These are phyloP conservation scores for Pichia exigua DNA, from an alignment of 805 yeast genomes.

Conservation along the genomic window DNA sequence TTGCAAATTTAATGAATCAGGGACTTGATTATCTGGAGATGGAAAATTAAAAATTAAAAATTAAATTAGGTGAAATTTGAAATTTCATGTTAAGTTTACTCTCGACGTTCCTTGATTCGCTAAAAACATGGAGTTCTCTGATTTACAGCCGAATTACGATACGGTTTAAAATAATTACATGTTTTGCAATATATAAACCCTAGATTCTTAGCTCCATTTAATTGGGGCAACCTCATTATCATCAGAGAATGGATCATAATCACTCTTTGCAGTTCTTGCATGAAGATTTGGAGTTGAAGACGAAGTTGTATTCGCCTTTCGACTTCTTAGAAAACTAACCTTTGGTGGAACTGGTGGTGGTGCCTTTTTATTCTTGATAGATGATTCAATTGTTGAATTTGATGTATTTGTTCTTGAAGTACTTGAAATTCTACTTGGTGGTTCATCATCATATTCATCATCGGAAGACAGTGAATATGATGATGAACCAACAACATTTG, in stretches of 20 bases:
- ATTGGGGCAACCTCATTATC: slow-evolving; percentile 24
- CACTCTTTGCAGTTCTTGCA: slow-evolving; percentile 10
- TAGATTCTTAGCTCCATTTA: slow-evolving; percentile 20
- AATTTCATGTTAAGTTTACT: neutral
- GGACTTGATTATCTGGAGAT: too few relatives aligned
- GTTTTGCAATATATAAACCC: too few relatives aligned
- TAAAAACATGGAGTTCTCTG: neutral
- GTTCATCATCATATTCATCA: slow-evolving; percentile 1
- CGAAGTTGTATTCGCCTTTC: neutral
- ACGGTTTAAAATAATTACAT: too few relatives aligned
- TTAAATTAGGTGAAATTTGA: neutral
- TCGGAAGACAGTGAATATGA: neutral
- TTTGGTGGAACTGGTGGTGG: slow-evolving; percentile 27
- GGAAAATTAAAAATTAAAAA: too few relatives aligned
- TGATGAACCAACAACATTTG: neutral
- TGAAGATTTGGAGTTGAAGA: neutral
- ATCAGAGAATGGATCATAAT: slow-evolving; percentile 29
- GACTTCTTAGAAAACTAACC: slow-evolving; percentile 12
- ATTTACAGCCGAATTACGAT: too few relatives aligned
- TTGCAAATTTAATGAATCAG: too few relatives aligned
- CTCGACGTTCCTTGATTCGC: neutral
- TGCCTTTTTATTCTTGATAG: slow-evolving; percentile 6
- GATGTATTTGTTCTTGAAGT: neutral
- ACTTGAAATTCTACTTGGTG: neutral
- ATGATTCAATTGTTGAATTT: neutral